A percentile compares a stretch with the other conserved stretches of the same genome.
Evolutionary conservation across 1,139 yeast species (phyloP).

Genomic region (Kodamaea suecica): DNA sequence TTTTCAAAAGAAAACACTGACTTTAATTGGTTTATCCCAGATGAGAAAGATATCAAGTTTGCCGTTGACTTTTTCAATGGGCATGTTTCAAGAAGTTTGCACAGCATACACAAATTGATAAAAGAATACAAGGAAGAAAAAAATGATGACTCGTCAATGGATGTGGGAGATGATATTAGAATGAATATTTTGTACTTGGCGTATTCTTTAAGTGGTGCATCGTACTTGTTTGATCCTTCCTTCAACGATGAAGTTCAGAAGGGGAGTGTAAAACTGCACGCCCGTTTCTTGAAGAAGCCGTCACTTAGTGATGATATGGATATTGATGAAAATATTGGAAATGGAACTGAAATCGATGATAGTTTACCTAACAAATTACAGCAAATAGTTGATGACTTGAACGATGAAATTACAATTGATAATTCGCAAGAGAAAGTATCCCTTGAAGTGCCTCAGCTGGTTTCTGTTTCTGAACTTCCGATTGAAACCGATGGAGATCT

Average conservation of each 20-base stretch:
- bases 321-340: not conserved
- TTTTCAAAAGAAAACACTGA: slow-evolving; percentile 42
- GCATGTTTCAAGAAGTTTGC: slow-evolving; percentile 45
- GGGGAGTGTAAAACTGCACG: slow-evolving; percentile 15
- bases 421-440: not conserved
- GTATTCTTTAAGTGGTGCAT: slow-evolving; percentile 68
- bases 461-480: not conserved
- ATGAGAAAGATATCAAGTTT: slow-evolving; percentile 51
- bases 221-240: slow-evolving; percentile 72
- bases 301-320: slow-evolving; percentile 2
- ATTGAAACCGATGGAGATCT: not conserved
- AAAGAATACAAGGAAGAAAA: slow-evolving; percentile 20
- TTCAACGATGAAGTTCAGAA: slow-evolving; percentile 47
- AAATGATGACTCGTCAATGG: slow-evolving; percentile 10
- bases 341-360: slow-evolving; percentile 18
- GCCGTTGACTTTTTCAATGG: slow-evolving; percentile 60
- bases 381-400: slow-evolving; percentile 39
- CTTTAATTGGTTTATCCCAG: slow-evolving; percentile 78
- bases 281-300: slow-evolving; percentile 1
- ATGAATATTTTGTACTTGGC: slow-evolving; percentile 57
- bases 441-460: not conserved
- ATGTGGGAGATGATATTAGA: slow-evolving; percentile 48
- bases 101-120: slow-evolving; percentile 41
- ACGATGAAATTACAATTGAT: slow-evolving; percentile 9
- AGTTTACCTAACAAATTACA: slow-evolving; percentile 37